Evolutionary conservation across 106 monocot species (phyloP).

Genomic region (Dendrobium officinale): DNA sequence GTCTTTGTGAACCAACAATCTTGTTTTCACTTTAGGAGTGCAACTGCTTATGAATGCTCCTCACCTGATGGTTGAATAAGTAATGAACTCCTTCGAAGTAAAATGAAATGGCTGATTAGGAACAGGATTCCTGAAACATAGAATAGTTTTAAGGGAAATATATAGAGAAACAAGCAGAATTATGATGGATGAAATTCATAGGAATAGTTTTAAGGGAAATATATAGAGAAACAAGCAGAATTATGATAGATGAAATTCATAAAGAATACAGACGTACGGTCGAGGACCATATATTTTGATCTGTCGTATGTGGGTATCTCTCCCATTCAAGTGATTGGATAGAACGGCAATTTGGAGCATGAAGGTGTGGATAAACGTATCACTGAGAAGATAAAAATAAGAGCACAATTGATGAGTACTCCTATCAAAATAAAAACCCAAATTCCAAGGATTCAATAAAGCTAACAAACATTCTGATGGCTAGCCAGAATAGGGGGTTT

Average conservation of each 20-base stretch:
- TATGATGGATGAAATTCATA: not conserved
- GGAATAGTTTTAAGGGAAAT: not conserved
- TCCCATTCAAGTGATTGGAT: constrained; percentile 93
- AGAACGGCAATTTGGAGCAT: constrained; percentile 91
- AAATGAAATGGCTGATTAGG: constrained; percentile 95
- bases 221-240: not conserved
- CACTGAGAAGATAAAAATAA: constrained; percentile 28
- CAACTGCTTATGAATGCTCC: not conserved
- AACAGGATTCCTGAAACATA: constrained; percentile 79
- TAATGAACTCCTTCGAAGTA: constrained; percentile 73
- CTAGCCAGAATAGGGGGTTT: too few relatives aligned
- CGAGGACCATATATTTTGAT: constrained; percentile 93
- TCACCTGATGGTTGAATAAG: constrained; percentile 71
- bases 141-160: not conserved
- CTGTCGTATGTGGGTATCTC: constrained; percentile 95
- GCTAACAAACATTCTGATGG: not conserved
- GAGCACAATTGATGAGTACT: not conserved
- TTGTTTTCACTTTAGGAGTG: not conserved
- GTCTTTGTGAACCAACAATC: not conserved
- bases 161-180: not conserved
- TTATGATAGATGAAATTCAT: not conserved
- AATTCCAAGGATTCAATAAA: not conserved
- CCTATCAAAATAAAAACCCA: not conserved
- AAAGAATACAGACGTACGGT: constrained; percentile 42
- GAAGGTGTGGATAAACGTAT: constrained; percentile 90